Percentiles rank a stretch among this genome's conserved stretches.
phyloP scores from a whole-genome alignment of 306 rosid genomes.

The Vachellia collinsii region DNA sequence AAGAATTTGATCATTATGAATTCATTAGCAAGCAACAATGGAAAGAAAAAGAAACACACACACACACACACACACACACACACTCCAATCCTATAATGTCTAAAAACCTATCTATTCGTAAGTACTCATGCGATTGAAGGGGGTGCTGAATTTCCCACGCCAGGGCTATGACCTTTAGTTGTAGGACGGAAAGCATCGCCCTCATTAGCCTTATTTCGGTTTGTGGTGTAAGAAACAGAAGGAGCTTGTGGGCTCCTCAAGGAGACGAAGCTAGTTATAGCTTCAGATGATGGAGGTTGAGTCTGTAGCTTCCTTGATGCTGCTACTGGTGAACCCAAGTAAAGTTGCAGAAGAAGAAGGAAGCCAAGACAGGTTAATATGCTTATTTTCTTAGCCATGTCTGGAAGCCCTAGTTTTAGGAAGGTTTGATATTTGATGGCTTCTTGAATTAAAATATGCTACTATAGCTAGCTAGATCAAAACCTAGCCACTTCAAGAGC shows the following conservation, averaged over 20 bases:
- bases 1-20: too few relatives aligned
- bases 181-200: slow-evolving; percentile 63
- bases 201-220: slow-evolving; percentile 42
- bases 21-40: neutral
- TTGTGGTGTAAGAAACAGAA: slow-evolving; percentile 47
- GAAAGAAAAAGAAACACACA: neutral
- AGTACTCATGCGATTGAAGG: slow-evolving; percentile 35
- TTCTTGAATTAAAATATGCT: too few relatives aligned
- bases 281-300: slow-evolving; percentile 51
- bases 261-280: slow-evolving; percentile 9
- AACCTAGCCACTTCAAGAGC: too few relatives aligned
- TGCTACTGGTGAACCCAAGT: slow-evolving; percentile 32
- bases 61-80: neutral
- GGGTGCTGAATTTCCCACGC: slow-evolving; percentile 52
- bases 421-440: too few relatives aligned
- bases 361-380: slow-evolving; percentile 28
- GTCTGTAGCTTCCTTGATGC: too few relatives aligned
- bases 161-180: slow-evolving; percentile 65
- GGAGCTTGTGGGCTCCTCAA: slow-evolving; percentile 48
- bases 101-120: neutral
- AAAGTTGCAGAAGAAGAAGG: slow-evolving; percentile 41
- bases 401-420: too few relatives aligned
- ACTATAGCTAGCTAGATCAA: too few relatives aligned
- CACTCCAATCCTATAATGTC: neutral
- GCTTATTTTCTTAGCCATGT: too few relatives aligned